A percentile compares a stretch with the other conserved stretches of the same genome.
Evolutionary conservation across 2,329 filamentous ascomycete species (phyloP).

Genomic region (Arthrobotrys iridis): DNA sequence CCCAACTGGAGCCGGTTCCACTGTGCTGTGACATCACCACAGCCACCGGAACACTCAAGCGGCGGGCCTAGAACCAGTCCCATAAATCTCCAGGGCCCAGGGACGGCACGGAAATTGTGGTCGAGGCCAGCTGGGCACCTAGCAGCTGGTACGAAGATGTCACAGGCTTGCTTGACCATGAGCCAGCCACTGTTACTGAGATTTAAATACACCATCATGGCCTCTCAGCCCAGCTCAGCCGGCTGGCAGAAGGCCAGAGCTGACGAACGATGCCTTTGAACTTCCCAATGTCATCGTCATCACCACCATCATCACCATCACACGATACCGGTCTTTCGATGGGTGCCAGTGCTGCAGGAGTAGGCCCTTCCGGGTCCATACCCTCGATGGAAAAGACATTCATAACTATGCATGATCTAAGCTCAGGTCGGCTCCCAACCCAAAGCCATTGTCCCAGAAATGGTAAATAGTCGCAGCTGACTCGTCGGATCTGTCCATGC

Average conservation of each 20-base stretch:
- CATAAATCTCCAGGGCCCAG: constrained; percentile 25
- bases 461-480: constrained; percentile 53
- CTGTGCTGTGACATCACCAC: constrained; percentile 46
- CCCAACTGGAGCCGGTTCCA: constrained; percentile 9
- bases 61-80: constrained; percentile 45
- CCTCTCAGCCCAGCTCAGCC: no score
- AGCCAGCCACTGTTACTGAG: background rate
- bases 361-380: background rate
- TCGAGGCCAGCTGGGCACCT: constrained; percentile 18
- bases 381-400: constrained; percentile 81
- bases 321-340: background rate
- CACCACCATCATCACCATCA: background rate
- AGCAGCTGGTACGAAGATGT: constrained; percentile 10
- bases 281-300: background rate
- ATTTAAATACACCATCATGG: constrained; percentile 36
- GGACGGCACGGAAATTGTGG: constrained; percentile 33
- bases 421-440: constrained; percentile 49
- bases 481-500: constrained; percentile 69
- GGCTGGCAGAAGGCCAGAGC: background rate
- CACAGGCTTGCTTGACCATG: background rate
- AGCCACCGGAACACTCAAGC: constrained; percentile 30
- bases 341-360: background rate
- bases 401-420: constrained; percentile 87
- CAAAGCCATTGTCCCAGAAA: background rate
- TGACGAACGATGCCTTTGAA: constrained; percentile 6